Conservation (phyloP, 805 yeast species). For the Nakazawaea pomicola region DNA sequence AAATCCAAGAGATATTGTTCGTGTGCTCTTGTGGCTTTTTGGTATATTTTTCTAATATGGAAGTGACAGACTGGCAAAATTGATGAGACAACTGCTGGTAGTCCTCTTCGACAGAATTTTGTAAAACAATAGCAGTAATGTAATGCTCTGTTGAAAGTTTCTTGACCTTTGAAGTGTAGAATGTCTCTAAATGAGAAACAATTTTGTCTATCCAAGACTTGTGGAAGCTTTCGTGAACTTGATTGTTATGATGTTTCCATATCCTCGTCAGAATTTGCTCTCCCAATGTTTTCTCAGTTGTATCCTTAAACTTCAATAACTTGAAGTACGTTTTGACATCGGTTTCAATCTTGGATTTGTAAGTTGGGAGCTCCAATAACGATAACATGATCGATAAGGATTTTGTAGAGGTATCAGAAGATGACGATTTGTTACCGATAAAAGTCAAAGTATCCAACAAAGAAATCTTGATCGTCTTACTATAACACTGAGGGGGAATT, state of each 20-base stretch:
- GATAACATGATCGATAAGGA: constrained; percentile 26
- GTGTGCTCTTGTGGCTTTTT: background rate
- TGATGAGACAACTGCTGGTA: background rate
- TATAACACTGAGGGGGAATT: constrained; percentile 49
- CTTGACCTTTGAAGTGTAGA: constrained; percentile 11
- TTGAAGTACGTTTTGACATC: constrained; percentile 24
- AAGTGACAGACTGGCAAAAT: constrained; percentile 1
- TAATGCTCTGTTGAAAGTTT: constrained; percentile 12
- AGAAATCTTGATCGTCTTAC: constrained; percentile 28
- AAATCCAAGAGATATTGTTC: constrained; percentile 24
- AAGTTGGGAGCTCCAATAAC: constrained; percentile 46
- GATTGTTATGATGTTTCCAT: constrained; percentile 36
- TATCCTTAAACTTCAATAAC: constrained; percentile 16
- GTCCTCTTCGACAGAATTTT: background rate
- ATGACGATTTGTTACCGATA: constrained; percentile 1
- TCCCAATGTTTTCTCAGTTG: no score
- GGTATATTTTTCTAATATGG: constrained; percentile 5
- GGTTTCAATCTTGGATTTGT: constrained; percentile 46
- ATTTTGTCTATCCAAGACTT: constrained; percentile 20
- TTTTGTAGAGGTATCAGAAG: constrained; percentile 15
- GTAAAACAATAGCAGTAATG: constrained; percentile 16
- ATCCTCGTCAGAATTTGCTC: constrained; percentile 18
- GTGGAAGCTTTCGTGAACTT: constrained; percentile 26
- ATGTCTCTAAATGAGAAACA: constrained; percentile 15
- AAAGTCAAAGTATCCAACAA: constrained; percentile 21